Conservation (phyloP, 768 basidiomycete species). For the Russula earlei region DNA sequence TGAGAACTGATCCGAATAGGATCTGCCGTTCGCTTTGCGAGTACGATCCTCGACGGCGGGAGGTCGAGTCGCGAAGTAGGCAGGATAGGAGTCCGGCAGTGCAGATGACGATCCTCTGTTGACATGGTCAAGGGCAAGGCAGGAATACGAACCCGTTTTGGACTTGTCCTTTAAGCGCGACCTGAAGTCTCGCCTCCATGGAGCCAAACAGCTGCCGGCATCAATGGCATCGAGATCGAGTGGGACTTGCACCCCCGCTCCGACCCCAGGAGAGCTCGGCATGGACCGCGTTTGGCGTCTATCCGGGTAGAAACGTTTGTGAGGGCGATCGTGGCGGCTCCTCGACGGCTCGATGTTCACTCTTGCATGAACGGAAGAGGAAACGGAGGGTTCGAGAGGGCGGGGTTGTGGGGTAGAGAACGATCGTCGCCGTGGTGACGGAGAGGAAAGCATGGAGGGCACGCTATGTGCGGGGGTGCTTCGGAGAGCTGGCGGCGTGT, state of each 20-base stretch:
- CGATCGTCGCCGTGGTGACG: slow-evolving; percentile 2
- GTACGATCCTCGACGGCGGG: slow-evolving; percentile 19
- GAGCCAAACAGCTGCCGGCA: slow-evolving; percentile 31
- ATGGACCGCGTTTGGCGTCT: slow-evolving; percentile 19
- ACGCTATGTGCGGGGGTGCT: background rate
- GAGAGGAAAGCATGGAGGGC: background rate
- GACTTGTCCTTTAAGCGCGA: slow-evolving; percentile 22
- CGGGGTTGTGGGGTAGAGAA: slow-evolving; percentile 1
- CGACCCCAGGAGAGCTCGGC: slow-evolving; percentile 9
- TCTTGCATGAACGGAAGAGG: slow-evolving; percentile 30
- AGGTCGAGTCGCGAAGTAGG: slow-evolving; percentile 14
- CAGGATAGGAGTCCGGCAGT: slow-evolving; percentile 15
- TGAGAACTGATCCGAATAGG: slow-evolving; percentile 57
- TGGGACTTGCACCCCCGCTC: background rate
- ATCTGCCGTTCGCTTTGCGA: slow-evolving; percentile 44
- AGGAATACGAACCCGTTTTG: slow-evolving; percentile 15
- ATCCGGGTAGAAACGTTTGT: slow-evolving; percentile 38
- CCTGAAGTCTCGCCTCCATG: slow-evolving; percentile 36
- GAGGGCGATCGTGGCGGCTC: slow-evolving; percentile 43
- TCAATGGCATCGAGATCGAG: slow-evolving; percentile 23
- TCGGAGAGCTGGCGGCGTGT: background rate
- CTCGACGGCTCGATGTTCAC: slow-evolving; percentile 36
- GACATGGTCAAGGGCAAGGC: slow-evolving; percentile 10
- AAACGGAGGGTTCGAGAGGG: background rate
- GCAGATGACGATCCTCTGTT: background rate